Evolutionary conservation across 164 flowering plant species (phyloP), one percentile per base, ranked within the genome.

Genomic region (Piper betle): DNA sequence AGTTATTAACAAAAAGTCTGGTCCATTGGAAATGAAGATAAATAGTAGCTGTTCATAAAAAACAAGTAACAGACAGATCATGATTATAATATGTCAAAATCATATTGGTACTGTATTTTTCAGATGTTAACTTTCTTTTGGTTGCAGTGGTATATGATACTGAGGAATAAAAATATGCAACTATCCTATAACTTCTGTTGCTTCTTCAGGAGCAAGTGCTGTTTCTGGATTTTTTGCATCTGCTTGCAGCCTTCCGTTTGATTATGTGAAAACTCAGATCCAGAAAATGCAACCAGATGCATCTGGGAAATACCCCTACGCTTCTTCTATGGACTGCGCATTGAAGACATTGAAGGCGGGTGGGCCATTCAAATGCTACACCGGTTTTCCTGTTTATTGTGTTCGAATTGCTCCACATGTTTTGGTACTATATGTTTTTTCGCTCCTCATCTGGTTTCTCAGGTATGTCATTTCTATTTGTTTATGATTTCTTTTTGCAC

Each of bases 231-330:
- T 93, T 71, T 83, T 84, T 69, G 97, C 97, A 62, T 57, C 98
- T 39, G 97, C 96, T 60, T 86, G 90, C 74, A 90, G 96, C 82
- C 74, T 87, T 57, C 98, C 98, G 4, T 87, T 93, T 76, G 99
- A 93, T 69, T 90, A 81, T 62, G 97, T 90, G 48, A 93, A 93
- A 67, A 93, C 98, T 54, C 95, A 86, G 66, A 85, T 90, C 64
- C 96, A 87, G 76, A 90, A 90, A 69, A 93, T 93, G 98, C 97
- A 86, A 72, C 91, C 94, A 0, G 97, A 93, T 81, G 94, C 96
- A 40, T 66, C 58, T 59, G 98, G 97, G 57, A 84, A 82, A 71
- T 81, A 69, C 48, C 98, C 98, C 3, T 90, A 90, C 72, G 77
- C 82, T 3, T 96, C 96, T 57, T 78, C 98, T 54, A 25, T 93